A percentile compares a stretch with the other conserved stretches of the same genome.
Conservation (phyloP, 2,329 filamentous ascomycete genomes). For the Zymoseptoria ardabiliae region DNA sequence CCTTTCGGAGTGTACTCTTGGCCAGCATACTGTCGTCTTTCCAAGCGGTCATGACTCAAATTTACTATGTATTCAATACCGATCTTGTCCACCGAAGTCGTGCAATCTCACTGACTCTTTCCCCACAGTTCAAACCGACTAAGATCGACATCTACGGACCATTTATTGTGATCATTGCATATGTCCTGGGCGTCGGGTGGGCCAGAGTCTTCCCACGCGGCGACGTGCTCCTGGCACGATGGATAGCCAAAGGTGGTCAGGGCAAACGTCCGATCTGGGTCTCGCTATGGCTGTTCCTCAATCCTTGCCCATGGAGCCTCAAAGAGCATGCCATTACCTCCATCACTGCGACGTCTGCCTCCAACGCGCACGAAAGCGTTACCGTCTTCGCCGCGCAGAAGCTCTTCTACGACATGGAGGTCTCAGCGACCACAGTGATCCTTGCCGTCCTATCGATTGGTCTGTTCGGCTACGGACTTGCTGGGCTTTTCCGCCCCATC, state of each 20-base stretch:
- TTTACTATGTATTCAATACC: conserved; percentile 41
- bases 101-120: not conserved
- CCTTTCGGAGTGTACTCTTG: conserved; percentile 47
- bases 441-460: conserved; percentile 48
- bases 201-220: conserved; percentile 45
- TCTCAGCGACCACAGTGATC: conserved; percentile 43
- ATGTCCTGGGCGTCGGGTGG: conserved; percentile 48
- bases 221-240: conserved; percentile 43
- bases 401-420: conserved; percentile 45
- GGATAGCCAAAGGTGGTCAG: conserved; percentile 37
- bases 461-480: conserved; percentile 49
- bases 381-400: conserved; percentile 32
- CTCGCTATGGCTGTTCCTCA: conserved; percentile 39
- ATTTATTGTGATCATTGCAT: conserved; percentile 52
- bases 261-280: conserved; percentile 40
- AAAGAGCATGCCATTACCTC: conserved; percentile 45
- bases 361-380: conserved; percentile 38
- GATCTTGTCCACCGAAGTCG: not conserved
- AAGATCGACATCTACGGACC: conserved; percentile 43
- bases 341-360: conserved; percentile 20
- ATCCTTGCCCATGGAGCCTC: conserved; percentile 45
- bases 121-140: conserved; percentile 47
- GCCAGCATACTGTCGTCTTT: conserved; percentile 46
- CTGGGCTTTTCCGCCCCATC: conserved; percentile 47
- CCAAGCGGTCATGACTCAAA: conserved; percentile 50